Evolutionary conservation across 225 moss, liverwort and hornwort species (phyloP).

Genomic region (Sphagnum tenellum): DNA sequence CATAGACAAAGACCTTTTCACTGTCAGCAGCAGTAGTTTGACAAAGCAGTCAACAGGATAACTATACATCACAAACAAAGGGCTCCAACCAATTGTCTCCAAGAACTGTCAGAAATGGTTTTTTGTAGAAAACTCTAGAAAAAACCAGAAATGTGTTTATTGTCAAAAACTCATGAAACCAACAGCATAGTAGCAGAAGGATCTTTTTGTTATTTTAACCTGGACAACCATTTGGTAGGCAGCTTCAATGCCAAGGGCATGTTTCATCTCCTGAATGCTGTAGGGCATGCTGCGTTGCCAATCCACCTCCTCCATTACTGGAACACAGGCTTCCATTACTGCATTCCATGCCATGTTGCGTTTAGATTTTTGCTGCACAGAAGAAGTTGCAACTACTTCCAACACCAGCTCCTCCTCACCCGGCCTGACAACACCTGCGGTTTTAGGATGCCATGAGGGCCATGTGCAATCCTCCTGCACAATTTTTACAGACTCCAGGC

Average conservation of each 20-base stretch:
- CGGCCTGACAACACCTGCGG: constrained; percentile 5
- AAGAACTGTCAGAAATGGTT: too few species aligned
- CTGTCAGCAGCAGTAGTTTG: too few species aligned
- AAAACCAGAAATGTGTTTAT: too few species aligned
- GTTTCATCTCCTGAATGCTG: constrained; percentile 74
- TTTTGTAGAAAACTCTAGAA: too few species aligned
- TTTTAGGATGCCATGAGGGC: constrained; percentile 39
- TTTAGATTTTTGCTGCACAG: constrained; percentile 17
- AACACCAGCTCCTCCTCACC: constrained; percentile 56
- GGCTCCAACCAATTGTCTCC: too few species aligned
- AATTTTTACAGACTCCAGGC: constrained; percentile 63
- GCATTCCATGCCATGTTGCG: constrained; percentile 51
- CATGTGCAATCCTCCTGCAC: constrained; percentile 52
- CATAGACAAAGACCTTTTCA: too few species aligned
- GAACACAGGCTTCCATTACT: constrained; percentile 59
- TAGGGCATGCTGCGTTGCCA: constrained; percentile 89
- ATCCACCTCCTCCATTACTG: constrained; percentile 46
- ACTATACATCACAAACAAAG: too few species aligned
- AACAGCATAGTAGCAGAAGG: too few species aligned
- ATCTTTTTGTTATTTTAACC: constrained; percentile 19
- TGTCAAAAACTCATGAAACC: too few species aligned
- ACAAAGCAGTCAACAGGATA: too few species aligned
- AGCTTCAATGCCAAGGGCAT: constrained; percentile 68
- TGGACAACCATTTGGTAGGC: constrained; percentile 58
- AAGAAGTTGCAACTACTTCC: constrained; percentile 51